These are phyloP conservation scores for Kwoniella botswanensis DNA, from an alignment of 768 basidiomycete genomes.

Conservation along the genomic window DNA sequence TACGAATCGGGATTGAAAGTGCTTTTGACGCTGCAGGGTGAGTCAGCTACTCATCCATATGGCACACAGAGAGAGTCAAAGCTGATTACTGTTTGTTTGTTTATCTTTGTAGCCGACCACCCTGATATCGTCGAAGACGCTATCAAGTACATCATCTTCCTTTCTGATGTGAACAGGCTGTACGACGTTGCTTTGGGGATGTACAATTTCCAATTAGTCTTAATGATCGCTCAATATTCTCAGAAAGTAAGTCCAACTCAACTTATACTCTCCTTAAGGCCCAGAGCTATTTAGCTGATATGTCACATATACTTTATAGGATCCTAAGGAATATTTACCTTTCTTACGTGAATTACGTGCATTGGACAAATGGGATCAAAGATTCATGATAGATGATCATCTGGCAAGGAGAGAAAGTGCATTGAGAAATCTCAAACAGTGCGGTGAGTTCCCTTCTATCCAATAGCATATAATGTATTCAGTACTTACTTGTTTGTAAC, in stretches of 20 bases:
- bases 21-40: constrained; percentile 79
- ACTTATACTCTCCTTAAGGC: not conserved
- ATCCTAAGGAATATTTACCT: constrained; percentile 95
- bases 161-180: constrained; percentile 86
- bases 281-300: not conserved
- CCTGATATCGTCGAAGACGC: constrained; percentile 88
- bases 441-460: constrained; percentile 63
- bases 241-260: constrained; percentile 71
- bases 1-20: constrained; percentile 81
- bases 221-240: constrained; percentile 95
- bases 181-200: constrained; percentile 96
- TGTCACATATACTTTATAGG: constrained; percentile 63
- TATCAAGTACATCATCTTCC: constrained; percentile 97
- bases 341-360: constrained; percentile 89
- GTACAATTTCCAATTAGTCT: constrained; percentile 95
- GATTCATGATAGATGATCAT: constrained; percentile 91
- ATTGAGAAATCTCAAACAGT: constrained; percentile 71
- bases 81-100: not conserved
- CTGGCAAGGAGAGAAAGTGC: constrained; percentile 77
- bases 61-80: not conserved
- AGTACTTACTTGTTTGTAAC: not conserved
- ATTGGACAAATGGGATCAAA: constrained; percentile 78
- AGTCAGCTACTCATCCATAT: constrained; percentile 21
- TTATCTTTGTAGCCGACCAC: constrained; percentile 59
- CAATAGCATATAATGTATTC: not conserved